Evolutionary conservation across 2,329 filamentous ascomycete genomes (phyloP).

Genomic region (Verticillium isaacii): DNA sequence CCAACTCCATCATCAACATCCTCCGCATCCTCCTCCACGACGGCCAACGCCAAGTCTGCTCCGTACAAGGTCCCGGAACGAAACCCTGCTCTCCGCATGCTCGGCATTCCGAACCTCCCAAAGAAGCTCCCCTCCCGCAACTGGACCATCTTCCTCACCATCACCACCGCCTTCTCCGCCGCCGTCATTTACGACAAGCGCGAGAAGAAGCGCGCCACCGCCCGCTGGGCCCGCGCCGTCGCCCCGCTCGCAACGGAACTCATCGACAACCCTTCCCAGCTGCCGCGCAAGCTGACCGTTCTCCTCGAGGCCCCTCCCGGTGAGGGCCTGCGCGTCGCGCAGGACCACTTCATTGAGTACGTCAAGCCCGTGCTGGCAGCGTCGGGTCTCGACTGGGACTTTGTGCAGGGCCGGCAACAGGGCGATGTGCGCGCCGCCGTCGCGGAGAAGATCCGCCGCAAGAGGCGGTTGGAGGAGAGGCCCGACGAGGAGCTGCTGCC

Average conservation of each 20-base stretch:
- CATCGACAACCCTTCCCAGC: conserved; percentile 59
- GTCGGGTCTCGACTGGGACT: conserved; percentile 91
- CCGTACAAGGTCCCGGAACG: conserved; percentile 40
- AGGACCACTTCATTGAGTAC: conserved; percentile 95
- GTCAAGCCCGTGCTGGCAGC: conserved; percentile 88
- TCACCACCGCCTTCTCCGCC: conserved; percentile 72
- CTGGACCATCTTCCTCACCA: conserved; percentile 90
- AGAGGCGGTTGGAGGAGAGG: conserved; percentile 53
- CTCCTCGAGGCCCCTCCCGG: conserved; percentile 83
- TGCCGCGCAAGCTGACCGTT: conserved; percentile 81
- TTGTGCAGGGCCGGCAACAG: conserved; percentile 84
- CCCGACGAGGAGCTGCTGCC: conserved; percentile 42
- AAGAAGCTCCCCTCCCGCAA: conserved; percentile 88
- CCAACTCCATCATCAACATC: background rate
- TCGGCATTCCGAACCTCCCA: conserved; percentile 81
- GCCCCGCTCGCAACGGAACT: conserved; percentile 77
- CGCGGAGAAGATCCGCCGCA: conserved; percentile 78
- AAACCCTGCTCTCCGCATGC: conserved; percentile 72
- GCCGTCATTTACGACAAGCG: conserved; percentile 89
- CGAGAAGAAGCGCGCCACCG: conserved; percentile 78
- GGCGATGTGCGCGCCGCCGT: conserved; percentile 87
- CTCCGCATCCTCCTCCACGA: background rate
- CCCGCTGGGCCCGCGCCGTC: conserved; percentile 82
- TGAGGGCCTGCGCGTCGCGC: conserved; percentile 76
- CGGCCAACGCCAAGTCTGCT: conserved; percentile 7